Conservation (phyloP, 768 basidiomycete genomes). For the Rhizopogon vinicolor region DNA sequence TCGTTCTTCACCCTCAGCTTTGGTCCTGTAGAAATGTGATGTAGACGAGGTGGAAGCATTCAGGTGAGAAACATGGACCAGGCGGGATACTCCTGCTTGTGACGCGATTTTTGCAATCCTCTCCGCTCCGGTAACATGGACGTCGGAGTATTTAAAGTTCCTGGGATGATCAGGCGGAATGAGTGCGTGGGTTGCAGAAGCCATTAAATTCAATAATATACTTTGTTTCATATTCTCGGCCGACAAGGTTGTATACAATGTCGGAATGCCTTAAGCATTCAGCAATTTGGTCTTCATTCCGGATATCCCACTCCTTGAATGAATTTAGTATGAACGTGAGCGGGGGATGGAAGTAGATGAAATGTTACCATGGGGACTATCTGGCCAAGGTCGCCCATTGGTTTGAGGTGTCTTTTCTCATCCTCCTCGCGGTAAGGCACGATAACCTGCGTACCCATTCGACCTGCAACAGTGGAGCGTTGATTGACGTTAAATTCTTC, state of each 20-base stretch:
- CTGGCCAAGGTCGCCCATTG: conserved; percentile 96
- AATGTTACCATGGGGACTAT: conserved; percentile 83
- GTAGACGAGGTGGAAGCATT: conserved; percentile 78
- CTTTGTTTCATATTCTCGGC: conserved; percentile 96
- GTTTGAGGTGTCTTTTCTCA: conserved; percentile 83
- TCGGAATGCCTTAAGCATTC: conserved; percentile 95
- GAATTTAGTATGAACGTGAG: conserved; percentile 2
- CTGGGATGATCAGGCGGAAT: conserved; percentile 36
- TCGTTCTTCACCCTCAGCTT: conserved; percentile 84
- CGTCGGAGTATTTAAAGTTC: conserved; percentile 81
- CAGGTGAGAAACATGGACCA: conserved; percentile 94
- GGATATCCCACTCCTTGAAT: conserved; percentile 89
- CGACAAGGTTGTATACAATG: conserved; percentile 93
- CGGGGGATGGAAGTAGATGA: not conserved
- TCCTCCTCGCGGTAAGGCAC: conserved; percentile 95
- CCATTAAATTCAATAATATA: conserved; percentile 30
- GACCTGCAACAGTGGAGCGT: conserved; percentile 44
- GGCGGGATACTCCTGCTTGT: conserved; percentile 70
- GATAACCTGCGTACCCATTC: conserved; percentile 89
- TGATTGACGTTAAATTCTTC: conserved; percentile 4
- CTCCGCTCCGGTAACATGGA: conserved; percentile 79
- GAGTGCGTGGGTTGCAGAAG: conserved; percentile 7
- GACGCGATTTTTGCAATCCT: conserved; percentile 83
- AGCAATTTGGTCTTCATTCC: conserved; percentile 85
- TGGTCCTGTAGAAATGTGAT: conserved; percentile 84